Base-by-base conservation (phyloP, 208 protist genomes). In the Acanthamoeba quina region DNA sequence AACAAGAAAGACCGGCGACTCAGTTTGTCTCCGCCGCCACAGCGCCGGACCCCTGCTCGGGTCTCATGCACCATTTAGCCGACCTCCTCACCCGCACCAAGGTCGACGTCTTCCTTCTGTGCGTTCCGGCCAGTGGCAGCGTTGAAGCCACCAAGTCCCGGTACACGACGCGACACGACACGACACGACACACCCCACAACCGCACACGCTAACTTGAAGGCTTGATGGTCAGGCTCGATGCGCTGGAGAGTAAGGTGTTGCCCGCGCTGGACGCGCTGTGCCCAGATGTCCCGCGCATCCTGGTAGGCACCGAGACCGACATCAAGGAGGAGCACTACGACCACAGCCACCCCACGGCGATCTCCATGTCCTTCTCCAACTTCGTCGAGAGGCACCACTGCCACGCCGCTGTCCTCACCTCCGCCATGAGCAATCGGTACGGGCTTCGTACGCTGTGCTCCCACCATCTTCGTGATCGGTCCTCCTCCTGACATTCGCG, bases 381-480 rank as follows among this genome's bases (percentile, higher is more conserved):
- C 10, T 58, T 85, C 11, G 11, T 21, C 31, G 76, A 85, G 76
- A 85, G 21, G 76, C 76, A 34, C 11, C 76, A 85, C 49, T 85
- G 58, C 76, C 76, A 19, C 5, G 49, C 76, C 76, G 62, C 47
- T 47, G 37, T 60, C 19, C 62, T 85, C 76, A 85, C 76, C 6
- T 85, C 76, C 6, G 41, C 76, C 76, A 85, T 85, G 76, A 85
- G n/a, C 49, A 85, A 85, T 19, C 76, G 76, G 76, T 85, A 68
- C 17, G 19, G 13, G 2, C 68, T 3, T 1, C n/a, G 10, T n/a
- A n/a, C 68, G 31, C 52, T 56, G 13, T 56, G 52, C 52, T 0
- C 52, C 52, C 13, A 9, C 6, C 52, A 4, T 17, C 9, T 17
- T 17, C 52, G 52, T 19, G 37, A 37, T 37, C 37, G 37, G 37